These are phyloP conservation scores for Gentiana dahurica DNA, from an alignment of 257 asterid genomes.

Conservation along the genomic window DNA sequence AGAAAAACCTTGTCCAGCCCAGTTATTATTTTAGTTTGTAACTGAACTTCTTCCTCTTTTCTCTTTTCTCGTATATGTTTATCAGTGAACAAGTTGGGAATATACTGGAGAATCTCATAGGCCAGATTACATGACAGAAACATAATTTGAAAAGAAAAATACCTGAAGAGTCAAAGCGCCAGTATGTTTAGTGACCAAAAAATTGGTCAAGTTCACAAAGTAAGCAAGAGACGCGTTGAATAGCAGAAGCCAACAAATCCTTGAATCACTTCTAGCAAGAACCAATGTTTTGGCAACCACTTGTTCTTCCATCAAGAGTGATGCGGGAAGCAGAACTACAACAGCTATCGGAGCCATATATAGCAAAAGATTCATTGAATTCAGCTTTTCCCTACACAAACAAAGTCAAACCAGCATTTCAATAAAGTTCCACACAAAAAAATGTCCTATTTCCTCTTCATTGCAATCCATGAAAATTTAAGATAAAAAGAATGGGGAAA, in stretches of 20 bases:
- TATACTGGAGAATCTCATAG: too few species aligned
- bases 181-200: conserved; percentile 63
- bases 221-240: conserved; percentile 60
- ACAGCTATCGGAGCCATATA: conserved; percentile 70
- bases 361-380: conserved; percentile 55
- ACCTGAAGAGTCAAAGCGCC: conserved; percentile 66
- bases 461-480: background rate
- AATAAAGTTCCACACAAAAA: background rate
- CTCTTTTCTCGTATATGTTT: too few species aligned
- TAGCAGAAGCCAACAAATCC: conserved; percentile 47
- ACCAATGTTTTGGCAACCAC: conserved; percentile 57
- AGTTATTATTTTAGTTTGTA: too few species aligned
- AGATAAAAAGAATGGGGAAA: background rate
- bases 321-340: conserved; percentile 44
- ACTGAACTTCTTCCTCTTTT: too few species aligned
- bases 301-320: conserved; percentile 49
- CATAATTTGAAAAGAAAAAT: conserved; percentile 10
- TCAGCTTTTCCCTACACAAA: conserved; percentile 40
- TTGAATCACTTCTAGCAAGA: conserved; percentile 45
- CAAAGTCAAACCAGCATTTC: conserved; percentile 6
- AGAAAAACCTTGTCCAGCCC: too few species aligned
- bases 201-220: conserved; percentile 57
- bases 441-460: background rate
- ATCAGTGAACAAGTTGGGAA: too few species aligned
- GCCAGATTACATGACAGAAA: background rate